Percentiles rank a stretch among this genome's conserved stretches.
Evolutionary conservation across 352 stramenopile species (phyloP).

Genomic region (Pilasporangium apinafurcum): DNA sequence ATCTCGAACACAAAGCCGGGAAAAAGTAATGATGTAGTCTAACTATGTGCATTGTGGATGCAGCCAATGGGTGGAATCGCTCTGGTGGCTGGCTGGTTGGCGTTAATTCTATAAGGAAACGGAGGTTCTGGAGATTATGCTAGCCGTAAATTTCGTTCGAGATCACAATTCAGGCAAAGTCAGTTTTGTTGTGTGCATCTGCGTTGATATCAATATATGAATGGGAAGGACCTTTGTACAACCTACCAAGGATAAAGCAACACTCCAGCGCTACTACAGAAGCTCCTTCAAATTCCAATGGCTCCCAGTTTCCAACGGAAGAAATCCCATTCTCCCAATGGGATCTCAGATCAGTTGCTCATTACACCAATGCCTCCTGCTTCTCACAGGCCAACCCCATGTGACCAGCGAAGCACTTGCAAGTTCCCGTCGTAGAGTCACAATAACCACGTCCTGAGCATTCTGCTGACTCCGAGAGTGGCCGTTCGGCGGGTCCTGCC

Average conservation of each 20-base stretch:
- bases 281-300: too few species aligned
- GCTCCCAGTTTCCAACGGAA: too few species aligned
- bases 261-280: too few species aligned
- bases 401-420: constrained; percentile 63
- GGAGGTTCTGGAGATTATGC: background rate
- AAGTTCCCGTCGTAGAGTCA: constrained; percentile 40
- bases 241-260: too few species aligned
- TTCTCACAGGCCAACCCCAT: constrained; percentile 71
- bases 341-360: too few species aligned
- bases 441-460: constrained; percentile 61
- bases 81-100: constrained; percentile 66
- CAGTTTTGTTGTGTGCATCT: too few species aligned
- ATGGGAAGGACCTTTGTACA: too few species aligned
- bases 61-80: constrained; percentile 67
- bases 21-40: background rate
- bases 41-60: background rate
- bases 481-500: background rate
- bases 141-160: too few species aligned
- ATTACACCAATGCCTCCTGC: constrained; percentile 57
- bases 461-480: constrained; percentile 41
- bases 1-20: too few species aligned
- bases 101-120: constrained; percentile 44
- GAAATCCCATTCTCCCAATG: too few species aligned
- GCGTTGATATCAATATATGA: too few species aligned
- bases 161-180: too few species aligned